Evolutionary conservation across 2,329 filamentous ascomycete species (phyloP).

Genomic region (Fusarium compactum): DNA sequence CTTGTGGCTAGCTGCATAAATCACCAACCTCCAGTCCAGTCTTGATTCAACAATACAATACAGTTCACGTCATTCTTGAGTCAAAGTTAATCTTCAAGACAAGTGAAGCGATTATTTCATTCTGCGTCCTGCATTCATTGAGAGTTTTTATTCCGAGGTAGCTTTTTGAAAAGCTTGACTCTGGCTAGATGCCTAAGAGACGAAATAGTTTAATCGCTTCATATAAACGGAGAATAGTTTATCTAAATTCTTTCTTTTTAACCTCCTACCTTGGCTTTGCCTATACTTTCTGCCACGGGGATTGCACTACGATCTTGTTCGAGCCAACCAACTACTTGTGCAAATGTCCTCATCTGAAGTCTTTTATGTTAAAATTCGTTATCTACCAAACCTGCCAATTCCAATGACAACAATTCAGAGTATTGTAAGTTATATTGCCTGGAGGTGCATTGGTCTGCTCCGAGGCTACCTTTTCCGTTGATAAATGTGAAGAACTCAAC

Average conservation of each 20-base stretch:
- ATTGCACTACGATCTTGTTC: not conserved
- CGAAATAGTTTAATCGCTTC: not conserved
- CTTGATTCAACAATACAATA: not conserved
- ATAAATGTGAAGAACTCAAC: not conserved
- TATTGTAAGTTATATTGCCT: not conserved
- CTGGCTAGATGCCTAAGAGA: not conserved
- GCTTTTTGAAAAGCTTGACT: not conserved
- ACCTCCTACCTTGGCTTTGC: not conserved
- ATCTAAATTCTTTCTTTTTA: not conserved
- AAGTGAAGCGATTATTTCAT: not conserved
- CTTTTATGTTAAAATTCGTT: not conserved
- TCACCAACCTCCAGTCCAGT: conserved; percentile 11
- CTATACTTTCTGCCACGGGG: not conserved
- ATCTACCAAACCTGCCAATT: not conserved
- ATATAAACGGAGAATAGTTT: not conserved
- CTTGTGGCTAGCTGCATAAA: conserved; percentile 26
- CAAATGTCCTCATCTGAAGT: not conserved
- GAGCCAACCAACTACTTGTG: not conserved
- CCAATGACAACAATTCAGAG: not conserved
- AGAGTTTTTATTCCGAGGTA: not conserved
- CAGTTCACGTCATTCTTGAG: conserved; percentile 24
- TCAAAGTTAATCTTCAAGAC: not conserved
- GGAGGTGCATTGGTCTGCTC: too few relatives aligned
- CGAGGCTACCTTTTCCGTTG: not conserved
- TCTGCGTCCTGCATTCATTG: not conserved